phyloP scores from a whole-genome alignment of 2,329 filamentous ascomycete species.

The Penicillium aurantiogriseum region DNA sequence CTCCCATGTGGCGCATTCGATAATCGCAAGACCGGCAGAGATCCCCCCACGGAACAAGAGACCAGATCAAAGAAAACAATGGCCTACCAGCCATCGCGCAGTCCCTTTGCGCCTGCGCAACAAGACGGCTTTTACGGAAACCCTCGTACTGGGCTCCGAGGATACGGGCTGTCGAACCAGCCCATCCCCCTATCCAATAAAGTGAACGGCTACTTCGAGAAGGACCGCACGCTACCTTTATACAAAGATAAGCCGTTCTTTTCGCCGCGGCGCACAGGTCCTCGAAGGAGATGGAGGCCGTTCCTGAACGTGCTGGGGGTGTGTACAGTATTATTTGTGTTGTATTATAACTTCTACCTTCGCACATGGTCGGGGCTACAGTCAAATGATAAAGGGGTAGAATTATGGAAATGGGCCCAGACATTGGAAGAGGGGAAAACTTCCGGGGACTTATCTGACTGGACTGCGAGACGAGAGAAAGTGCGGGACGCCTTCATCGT shows the following conservation, averaged over 20 bases:
- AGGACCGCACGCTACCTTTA: slow-evolving; percentile 72
- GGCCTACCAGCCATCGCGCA: slow-evolving; percentile 60
- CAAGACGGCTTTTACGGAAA: slow-evolving; percentile 29
- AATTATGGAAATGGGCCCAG: slow-evolving; percentile 58
- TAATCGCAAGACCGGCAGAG: slow-evolving; percentile 8
- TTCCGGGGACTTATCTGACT: slow-evolving; percentile 57
- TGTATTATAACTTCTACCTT: slow-evolving; percentile 54
- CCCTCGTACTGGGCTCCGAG: slow-evolving; percentile 37
- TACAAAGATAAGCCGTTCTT: slow-evolving; percentile 98
- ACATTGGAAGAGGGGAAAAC: slow-evolving; percentile 47
- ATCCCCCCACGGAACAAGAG: slow-evolving; percentile 1
- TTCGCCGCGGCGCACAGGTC: slow-evolving; percentile 53
- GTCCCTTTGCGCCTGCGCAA: slow-evolving; percentile 8
- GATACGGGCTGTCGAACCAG: slow-evolving; percentile 37
- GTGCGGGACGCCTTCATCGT: slow-evolving; percentile 87
- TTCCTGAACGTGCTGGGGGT: slow-evolving; percentile 56
- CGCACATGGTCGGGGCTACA: slow-evolving; percentile 19
- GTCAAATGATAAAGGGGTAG: slow-evolving; percentile 39
- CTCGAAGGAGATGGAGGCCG: slow-evolving; percentile 64
- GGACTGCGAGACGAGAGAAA: slow-evolving; percentile 71
- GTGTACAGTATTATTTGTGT: slow-evolving; percentile 59
- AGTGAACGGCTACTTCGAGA: slow-evolving; percentile 64
- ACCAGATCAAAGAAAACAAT: slow-evolving; percentile 23
- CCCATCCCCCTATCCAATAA: slow-evolving; percentile 58
- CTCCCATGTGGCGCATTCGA: slow-evolving; percentile 15